Evolutionary conservation across 345 rosid species (phyloP).

Genomic region (Aquilaria malaccensis): DNA sequence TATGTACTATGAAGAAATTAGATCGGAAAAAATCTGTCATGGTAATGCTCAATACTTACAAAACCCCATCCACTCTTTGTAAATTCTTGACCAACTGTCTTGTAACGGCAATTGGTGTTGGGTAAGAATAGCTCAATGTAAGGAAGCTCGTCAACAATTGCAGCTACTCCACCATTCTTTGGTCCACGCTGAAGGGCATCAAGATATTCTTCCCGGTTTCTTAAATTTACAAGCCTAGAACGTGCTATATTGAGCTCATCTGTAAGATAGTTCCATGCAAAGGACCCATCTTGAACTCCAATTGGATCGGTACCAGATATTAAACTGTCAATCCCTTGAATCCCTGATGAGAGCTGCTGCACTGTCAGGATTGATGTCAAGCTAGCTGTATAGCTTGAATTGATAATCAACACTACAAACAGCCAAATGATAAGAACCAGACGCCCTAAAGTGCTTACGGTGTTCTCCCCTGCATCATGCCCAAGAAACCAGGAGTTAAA

Average conservation of each 20-base stretch:
- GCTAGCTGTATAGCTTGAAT: constrained; percentile 96
- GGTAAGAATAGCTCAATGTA: constrained; percentile 77
- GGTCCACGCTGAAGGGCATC: constrained; percentile 57
- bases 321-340: constrained; percentile 74
- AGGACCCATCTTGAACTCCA: constrained; percentile 87
- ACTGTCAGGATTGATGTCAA: constrained; percentile 93
- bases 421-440: constrained; percentile 85
- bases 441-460: constrained; percentile 77
- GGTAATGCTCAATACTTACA: constrained; percentile 40
- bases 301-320: constrained; percentile 57
- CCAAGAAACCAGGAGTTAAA: constrained; percentile 6
- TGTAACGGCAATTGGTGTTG: constrained; percentile 50
- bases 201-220: constrained; percentile 41
- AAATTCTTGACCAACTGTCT: constrained; percentile 84
- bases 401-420: constrained; percentile 86
- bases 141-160: constrained; percentile 93
- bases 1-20: too few relatives aligned
- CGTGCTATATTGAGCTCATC: constrained; percentile 74
- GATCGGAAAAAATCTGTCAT: too few relatives aligned
- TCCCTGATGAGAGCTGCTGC: constrained; percentile 70
- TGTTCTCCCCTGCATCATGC: constrained; percentile 71
- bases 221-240: constrained; percentile 55
- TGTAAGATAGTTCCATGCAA: constrained; percentile 66
- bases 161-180: constrained; percentile 66
- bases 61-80: constrained; percentile 96